phyloP scores from a whole-genome alignment of 2,329 filamentous ascomycete species.

The Xylaria sp. region DNA sequence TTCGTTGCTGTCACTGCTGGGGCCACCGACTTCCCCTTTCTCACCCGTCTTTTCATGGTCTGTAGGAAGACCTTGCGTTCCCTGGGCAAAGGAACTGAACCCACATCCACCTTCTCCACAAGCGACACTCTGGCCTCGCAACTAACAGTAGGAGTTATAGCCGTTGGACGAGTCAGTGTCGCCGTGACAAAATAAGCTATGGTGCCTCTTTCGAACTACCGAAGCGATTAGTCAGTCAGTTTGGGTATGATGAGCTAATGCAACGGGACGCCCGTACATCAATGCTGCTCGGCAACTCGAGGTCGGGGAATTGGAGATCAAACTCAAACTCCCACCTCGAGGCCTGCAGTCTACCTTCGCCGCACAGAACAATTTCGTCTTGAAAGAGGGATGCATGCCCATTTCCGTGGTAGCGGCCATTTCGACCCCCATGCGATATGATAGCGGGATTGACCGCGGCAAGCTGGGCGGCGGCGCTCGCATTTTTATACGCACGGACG shows the following conservation, averaged over 20 bases:
- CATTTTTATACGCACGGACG: conserved; percentile 78
- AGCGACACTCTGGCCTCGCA: conserved; percentile 83
- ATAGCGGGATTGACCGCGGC: conserved; percentile 49
- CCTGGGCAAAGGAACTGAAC: conserved; percentile 73
- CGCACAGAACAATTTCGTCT: conserved; percentile 80
- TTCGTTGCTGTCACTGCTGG: conserved; percentile 48
- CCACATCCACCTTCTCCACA: conserved; percentile 84
- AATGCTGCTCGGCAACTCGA: conserved; percentile 85
- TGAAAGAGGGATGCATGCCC: conserved; percentile 82
- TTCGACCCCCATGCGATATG: conserved; percentile 45
- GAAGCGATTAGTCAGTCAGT: conserved; percentile 24
- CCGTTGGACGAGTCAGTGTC: conserved; percentile 85
- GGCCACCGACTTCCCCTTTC: conserved; percentile 61
- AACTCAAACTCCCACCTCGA: conserved; percentile 82
- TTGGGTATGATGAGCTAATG: conserved; percentile 14
- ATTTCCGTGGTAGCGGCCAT: conserved; percentile 70
- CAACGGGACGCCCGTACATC: conserved; percentile 66
- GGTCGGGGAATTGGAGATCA: conserved; percentile 71
- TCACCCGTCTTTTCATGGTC: conserved; percentile 75
- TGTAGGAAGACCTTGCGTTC: conserved; percentile 86
- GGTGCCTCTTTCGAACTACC: conserved; percentile 90
- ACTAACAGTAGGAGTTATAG: conserved; percentile 78
- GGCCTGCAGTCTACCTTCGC: conserved; percentile 75
- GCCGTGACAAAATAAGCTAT: conserved; percentile 91
- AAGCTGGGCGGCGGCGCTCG: conserved; percentile 59